Conservation (phyloP, 78 protist species). For the Polysphondylium violaceum region DNA sequence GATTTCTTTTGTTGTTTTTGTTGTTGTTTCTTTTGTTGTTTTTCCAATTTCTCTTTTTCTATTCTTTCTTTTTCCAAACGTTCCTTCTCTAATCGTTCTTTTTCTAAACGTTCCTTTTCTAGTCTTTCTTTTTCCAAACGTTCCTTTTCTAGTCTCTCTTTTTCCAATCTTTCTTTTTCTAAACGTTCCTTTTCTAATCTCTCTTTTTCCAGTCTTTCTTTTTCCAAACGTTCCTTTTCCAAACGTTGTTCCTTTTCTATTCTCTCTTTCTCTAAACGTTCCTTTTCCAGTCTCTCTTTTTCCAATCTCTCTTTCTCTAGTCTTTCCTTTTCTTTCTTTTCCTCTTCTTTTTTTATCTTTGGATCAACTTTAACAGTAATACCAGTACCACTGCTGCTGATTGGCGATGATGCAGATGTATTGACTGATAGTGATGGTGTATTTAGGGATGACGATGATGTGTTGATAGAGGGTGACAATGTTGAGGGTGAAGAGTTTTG, state of each 20-base stretch:
- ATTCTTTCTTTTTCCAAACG: constrained; percentile 30
- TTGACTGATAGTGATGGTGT: not conserved
- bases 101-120: constrained; percentile 48
- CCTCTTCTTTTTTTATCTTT: constrained; percentile 19
- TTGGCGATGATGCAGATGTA: constrained; percentile 2
- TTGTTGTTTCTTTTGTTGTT: constrained; percentile 45
- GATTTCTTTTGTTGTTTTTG: constrained; percentile 33
- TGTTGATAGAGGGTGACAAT: not conserved
- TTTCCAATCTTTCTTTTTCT: constrained; percentile 45
- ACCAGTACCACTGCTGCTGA: not conserved
- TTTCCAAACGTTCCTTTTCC: constrained; percentile 42
- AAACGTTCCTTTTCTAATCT: constrained; percentile 21
- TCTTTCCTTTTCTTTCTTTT: not conserved
- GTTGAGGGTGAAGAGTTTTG: not conserved
- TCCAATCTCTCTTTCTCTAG: constrained; percentile 8
- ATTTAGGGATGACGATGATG: not conserved
- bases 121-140: constrained; percentile 46
- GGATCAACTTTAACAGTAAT: not conserved
- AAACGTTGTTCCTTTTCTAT: not conserved
- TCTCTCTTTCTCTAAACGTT: not conserved
- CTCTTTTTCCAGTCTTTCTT: constrained; percentile 27
- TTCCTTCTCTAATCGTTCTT: constrained; percentile 23
- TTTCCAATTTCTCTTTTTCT: constrained; percentile 22
- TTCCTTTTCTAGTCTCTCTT: constrained; percentile 37
- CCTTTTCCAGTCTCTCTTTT: constrained; percentile 3